phyloP scores from a whole-genome alignment of 108 stramenopile genomes.

The Schizochytrium sp. region DNA sequence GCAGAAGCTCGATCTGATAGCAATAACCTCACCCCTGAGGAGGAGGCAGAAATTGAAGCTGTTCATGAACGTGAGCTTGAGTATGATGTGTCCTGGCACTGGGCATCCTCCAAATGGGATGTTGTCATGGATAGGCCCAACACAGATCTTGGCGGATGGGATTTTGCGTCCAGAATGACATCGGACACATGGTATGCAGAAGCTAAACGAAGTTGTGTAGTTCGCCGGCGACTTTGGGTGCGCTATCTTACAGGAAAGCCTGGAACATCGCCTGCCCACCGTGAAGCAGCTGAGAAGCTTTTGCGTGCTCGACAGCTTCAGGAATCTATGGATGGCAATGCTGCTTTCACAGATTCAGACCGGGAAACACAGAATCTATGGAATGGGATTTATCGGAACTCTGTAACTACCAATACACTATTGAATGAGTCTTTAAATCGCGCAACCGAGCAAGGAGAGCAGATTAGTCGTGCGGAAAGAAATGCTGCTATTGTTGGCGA shows the following conservation, averaged over 20 bases:
- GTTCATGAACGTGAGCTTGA: conserved; percentile 29
- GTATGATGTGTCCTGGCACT: not conserved
- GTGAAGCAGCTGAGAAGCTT: conserved; percentile 5
- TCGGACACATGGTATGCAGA: conserved; percentile 44
- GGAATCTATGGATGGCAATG: not conserved
- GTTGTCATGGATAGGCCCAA: not conserved
- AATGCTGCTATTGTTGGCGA: conserved; percentile 44
- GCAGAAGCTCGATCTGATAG: conserved; percentile 9
- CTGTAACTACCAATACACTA: conserved; percentile 10
- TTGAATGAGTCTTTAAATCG: conserved; percentile 16
- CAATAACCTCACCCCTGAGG: not conserved
- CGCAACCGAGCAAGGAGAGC: conserved; percentile 28
- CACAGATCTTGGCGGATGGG: conserved; percentile 50
- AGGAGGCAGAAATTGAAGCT: conserved; percentile 12
- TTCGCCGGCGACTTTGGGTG: conserved; percentile 40
- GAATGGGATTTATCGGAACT: conserved; percentile 42
- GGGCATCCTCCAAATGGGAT: conserved; percentile 57
- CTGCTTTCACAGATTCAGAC: not conserved
- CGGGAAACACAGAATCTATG: conserved; percentile 37
- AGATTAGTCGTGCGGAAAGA: conserved; percentile 4
- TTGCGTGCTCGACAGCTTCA: conserved; percentile 30
- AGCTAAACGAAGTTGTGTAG: not conserved
- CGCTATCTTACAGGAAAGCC: conserved; percentile 6
- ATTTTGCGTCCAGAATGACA: not conserved
- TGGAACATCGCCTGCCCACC: conserved; percentile 3